phyloP scores from a whole-genome alignment of 139 green algal genomes.

The Prasinococcaceae sp. region DNA sequence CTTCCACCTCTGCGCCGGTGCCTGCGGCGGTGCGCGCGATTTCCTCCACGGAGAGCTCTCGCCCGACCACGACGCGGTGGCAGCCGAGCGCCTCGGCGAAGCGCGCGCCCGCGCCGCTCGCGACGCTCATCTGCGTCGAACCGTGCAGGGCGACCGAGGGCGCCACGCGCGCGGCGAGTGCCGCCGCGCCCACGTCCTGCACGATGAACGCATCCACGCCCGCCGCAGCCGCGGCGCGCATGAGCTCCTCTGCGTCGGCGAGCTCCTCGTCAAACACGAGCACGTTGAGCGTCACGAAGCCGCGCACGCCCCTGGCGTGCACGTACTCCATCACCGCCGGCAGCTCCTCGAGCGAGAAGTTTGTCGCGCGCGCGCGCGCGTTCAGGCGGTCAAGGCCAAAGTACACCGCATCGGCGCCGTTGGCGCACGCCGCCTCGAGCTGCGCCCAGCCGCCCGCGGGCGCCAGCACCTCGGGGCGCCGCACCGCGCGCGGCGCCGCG shows the following conservation, averaged over 20 bases:
- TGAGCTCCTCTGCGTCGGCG: conserved; percentile 25
- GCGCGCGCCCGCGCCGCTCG: conserved; percentile 35
- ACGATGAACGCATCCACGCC: conserved; percentile 75
- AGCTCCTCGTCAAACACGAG: conserved; percentile 69
- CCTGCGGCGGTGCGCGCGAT: neutral
- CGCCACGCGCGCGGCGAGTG: conserved; percentile 40
- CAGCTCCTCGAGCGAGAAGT: conserved; percentile 58
- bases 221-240: conserved; percentile 33
- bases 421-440: conserved; percentile 54
- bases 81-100: conserved; percentile 41
- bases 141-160: conserved; percentile 52
- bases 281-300: conserved; percentile 66
- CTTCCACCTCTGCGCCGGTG: conserved; percentile 47
- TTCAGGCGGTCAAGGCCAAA: conserved; percentile 46
- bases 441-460: conserved; percentile 64
- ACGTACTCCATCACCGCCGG: conserved; percentile 54
- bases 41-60: conserved; percentile 39
- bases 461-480: conserved; percentile 41
- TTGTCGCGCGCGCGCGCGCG: conserved; percentile 43
- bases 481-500: neutral
- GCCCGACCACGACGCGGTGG: conserved; percentile 55
- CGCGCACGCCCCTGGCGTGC: conserved; percentile 38
- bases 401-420: conserved; percentile 68
- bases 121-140: conserved; percentile 59
- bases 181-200: conserved; percentile 55